Conservation (phyloP, 169 alveolate species). For the Plasmodium fragile region DNA sequence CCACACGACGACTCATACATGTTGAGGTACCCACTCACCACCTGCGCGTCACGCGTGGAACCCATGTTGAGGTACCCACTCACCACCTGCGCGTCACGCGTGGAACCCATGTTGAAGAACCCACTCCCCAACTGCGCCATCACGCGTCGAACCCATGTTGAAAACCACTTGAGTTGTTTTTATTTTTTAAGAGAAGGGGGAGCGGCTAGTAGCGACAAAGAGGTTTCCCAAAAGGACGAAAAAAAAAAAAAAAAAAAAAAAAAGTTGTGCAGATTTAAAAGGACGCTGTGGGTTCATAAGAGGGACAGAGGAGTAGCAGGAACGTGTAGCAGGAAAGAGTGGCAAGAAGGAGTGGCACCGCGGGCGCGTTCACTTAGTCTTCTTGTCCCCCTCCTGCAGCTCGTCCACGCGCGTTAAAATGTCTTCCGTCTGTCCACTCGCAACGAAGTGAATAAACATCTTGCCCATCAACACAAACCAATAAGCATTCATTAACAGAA, state of each 20-base stretch:
- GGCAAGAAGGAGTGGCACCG: not conserved
- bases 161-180: not conserved
- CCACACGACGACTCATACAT: not conserved
- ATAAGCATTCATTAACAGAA: constrained; percentile 80
- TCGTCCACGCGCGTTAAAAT: constrained; percentile 81
- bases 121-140: not conserved
- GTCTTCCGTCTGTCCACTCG: constrained; percentile 84
- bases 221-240: not conserved
- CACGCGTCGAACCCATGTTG: not conserved
- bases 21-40: not conserved
- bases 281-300: not conserved
- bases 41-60: not conserved
- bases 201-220: not conserved
- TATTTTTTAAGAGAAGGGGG: not conserved
- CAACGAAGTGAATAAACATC: constrained; percentile 81
- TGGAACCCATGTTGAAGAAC: not conserved
- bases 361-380: not conserved
- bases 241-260: too few species aligned
- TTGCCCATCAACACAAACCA: constrained; percentile 84
- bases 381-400: constrained; percentile 52
- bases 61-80: not conserved
- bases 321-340: not conserved
- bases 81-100: too few species aligned
- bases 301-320: not conserved
- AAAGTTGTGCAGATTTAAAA: not conserved